These are phyloP conservation scores for Fistulinella cinereoalba DNA, from an alignment of 1,284 basidiomycete species.

Conservation along the genomic window DNA sequence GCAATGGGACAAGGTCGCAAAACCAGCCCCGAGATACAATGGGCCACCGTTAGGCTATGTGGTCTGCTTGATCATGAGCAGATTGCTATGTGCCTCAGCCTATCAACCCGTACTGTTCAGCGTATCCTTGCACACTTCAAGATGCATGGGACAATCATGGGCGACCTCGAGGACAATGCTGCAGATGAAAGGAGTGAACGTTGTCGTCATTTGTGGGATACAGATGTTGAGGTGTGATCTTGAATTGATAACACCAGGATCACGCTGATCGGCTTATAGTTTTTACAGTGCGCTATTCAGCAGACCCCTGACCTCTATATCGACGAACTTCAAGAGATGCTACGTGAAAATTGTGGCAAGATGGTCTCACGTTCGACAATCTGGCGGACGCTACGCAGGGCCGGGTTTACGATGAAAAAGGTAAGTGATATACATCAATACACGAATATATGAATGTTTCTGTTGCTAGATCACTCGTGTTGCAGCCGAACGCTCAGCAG, in stretches of 20 bases:
- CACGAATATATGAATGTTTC: too few relatives aligned
- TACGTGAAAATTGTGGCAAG: background rate
- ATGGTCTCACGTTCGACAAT: background rate
- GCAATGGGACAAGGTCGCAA: background rate
- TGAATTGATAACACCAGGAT: background rate
- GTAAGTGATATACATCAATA: conserved; percentile 3
- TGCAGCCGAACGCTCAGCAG: too few relatives aligned
- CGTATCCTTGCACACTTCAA: background rate
- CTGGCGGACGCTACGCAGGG: background rate
- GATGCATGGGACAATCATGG: background rate
- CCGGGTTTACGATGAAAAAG: conserved; percentile 1
- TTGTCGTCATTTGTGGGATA: background rate
- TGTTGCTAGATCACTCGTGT: too few relatives aligned
- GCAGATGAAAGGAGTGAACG: background rate
- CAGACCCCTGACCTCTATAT: background rate
- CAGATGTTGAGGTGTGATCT: background rate
- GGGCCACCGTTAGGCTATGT: background rate
- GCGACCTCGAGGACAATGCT: background rate
- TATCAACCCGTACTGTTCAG: background rate
- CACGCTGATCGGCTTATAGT: background rate
- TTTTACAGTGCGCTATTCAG: background rate
- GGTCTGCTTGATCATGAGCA: background rate
- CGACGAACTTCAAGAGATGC: conserved; percentile 2
- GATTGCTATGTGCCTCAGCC: background rate
- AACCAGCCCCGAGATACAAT: background rate